phyloP scores from a whole-genome alignment of 768 basidiomycete species.

The Collybia sp. region DNA sequence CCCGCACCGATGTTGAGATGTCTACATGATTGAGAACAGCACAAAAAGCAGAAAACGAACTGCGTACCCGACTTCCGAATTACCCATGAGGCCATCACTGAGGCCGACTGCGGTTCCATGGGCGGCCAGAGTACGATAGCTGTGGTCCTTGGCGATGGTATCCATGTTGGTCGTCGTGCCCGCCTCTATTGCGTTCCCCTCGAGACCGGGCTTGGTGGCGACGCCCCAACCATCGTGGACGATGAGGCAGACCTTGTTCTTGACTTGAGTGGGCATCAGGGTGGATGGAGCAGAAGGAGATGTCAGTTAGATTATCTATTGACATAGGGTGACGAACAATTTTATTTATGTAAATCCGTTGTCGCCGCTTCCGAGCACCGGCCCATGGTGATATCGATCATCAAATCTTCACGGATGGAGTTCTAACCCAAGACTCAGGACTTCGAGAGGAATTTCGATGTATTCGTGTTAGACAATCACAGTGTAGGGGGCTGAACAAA shows the following conservation, averaged over 20 bases:
- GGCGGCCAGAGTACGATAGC: constrained; percentile 68
- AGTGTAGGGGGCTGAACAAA: no score
- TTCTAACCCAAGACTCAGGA: no score
- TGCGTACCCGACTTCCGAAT: constrained; percentile 99
- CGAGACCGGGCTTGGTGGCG: constrained; percentile 56
- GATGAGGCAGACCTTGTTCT: constrained; percentile 90
- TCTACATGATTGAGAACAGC: constrained; percentile 32
- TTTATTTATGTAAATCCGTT: no score
- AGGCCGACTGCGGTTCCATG: constrained; percentile 92
- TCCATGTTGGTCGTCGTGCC: constrained; percentile 89
- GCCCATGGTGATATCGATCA: no score
- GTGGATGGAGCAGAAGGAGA: neutral
- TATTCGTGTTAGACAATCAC: no score
- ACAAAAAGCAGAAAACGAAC: constrained; percentile 25
- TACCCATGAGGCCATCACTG: constrained; percentile 94
- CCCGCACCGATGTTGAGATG: constrained; percentile 96
- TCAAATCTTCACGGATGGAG: no score
- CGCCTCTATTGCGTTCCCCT: constrained; percentile 87
- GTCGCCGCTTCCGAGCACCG: no score
- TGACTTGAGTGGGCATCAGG: constrained; percentile 36
- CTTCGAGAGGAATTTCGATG: no score
- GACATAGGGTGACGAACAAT: no score
- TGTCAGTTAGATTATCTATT: no score
- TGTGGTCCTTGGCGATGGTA: constrained; percentile 71
- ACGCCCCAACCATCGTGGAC: constrained; percentile 98